phyloP scores from a whole-genome alignment of 176 grass and related monocot genomes.

The Phragmites australis region DNA sequence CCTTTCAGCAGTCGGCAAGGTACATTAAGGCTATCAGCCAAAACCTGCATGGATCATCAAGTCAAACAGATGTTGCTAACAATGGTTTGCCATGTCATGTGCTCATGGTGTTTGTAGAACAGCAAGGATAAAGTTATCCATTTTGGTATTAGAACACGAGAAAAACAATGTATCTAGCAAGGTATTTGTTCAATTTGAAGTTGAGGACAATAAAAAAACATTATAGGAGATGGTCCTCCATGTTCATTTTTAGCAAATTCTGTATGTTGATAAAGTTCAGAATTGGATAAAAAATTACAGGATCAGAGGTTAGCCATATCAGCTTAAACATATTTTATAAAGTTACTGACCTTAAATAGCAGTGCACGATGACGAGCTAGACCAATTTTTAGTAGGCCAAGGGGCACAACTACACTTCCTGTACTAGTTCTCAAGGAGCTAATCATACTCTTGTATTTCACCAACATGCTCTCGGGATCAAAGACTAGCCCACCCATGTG shows the following conservation, averaged over 20 bases:
- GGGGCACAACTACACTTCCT: slow-evolving; percentile 71
- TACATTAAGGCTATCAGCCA: slow-evolving; percentile 77
- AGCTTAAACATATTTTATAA: slow-evolving; percentile 18
- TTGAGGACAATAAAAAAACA: slow-evolving; percentile 18
- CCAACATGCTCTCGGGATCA: slow-evolving; percentile 72
- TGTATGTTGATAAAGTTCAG: neutral
- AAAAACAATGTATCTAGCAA: slow-evolving; percentile 1
- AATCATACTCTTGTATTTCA: slow-evolving; percentile 60
- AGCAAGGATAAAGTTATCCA: neutral
- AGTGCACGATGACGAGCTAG: slow-evolving; percentile 91
- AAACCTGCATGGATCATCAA: slow-evolving; percentile 61
- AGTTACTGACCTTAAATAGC: slow-evolving; percentile 84
- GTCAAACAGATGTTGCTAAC: neutral
- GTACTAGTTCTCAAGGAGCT: slow-evolving; percentile 51
- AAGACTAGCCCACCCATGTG: slow-evolving; percentile 85
- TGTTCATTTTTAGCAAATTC: slow-evolving; percentile 9
- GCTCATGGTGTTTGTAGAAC: slow-evolving; percentile 3
- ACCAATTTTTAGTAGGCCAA: slow-evolving; percentile 84
- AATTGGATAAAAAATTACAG: neutral
- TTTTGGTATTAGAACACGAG: slow-evolving; percentile 5
- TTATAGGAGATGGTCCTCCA: slow-evolving; percentile 20
- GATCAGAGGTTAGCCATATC: neutral
- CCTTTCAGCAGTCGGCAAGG: slow-evolving; percentile 93
- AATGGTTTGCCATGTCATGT: neutral
- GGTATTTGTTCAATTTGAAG: slow-evolving; percentile 9